Conservation (phyloP, 768 basidiomycete species). For the Ramaria sp. region DNA sequence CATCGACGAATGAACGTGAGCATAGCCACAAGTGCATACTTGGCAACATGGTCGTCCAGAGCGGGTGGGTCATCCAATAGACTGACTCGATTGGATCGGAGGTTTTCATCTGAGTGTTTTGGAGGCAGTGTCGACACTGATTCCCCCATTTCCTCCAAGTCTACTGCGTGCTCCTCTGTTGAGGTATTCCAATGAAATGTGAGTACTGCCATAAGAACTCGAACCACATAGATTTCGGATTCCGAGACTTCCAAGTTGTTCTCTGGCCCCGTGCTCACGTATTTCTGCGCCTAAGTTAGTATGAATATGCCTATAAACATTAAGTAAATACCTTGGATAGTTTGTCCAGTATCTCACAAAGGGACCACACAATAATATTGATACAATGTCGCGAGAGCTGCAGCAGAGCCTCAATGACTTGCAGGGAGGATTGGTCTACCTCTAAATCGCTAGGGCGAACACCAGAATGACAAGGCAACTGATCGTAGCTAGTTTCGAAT, state of each 20-base stretch:
- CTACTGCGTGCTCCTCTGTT: neutral
- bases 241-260: neutral
- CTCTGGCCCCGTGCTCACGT: neutral
- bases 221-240: slow-evolving; percentile 3
- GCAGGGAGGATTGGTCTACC: slow-evolving; percentile 60
- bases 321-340: slow-evolving; percentile 44
- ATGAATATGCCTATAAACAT: slow-evolving; percentile 5
- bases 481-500: slow-evolving; percentile 3
- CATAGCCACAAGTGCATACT: neutral
- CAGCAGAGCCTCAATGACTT: slow-evolving; percentile 70
- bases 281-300: slow-evolving; percentile 2
- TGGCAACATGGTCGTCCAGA: neutral
- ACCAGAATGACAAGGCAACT: slow-evolving; percentile 86
- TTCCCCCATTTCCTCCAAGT: neutral
- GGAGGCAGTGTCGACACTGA: neutral
- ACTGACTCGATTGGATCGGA: neutral
- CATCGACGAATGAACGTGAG: neutral
- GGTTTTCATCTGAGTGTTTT: neutral
- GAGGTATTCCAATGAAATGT: slow-evolving; percentile 3
- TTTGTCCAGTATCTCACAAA: slow-evolving; percentile 69
- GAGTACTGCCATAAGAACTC: neutral
- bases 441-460: slow-evolving; percentile 62
- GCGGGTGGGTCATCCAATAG: neutral
- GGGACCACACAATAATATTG: slow-evolving; percentile 68
- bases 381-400: slow-evolving; percentile 67